Conservation (phyloP, 1,284 basidiomycete genomes). For the Sporisorium iseilematis-ciliati region DNA sequence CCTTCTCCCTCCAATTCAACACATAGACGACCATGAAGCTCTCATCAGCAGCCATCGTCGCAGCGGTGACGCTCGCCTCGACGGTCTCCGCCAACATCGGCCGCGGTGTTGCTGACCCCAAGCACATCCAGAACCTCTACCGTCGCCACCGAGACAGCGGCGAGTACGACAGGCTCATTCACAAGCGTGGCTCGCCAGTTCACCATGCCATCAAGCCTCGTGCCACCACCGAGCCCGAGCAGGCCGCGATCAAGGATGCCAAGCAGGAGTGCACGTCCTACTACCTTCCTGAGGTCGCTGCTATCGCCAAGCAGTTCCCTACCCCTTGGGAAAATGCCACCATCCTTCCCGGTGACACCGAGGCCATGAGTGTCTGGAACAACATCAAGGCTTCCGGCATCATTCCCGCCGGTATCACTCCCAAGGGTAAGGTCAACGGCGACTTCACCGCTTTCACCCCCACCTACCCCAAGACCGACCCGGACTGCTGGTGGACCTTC, state of each 20-base stretch:
- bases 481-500: slow-evolving; percentile 68
- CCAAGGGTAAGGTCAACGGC: slow-evolving; percentile 67
- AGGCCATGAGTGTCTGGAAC: slow-evolving; percentile 66
- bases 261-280: slow-evolving; percentile 58
- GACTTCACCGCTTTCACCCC: slow-evolving; percentile 42
- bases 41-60: slow-evolving; percentile 38
- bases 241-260: slow-evolving; percentile 42
- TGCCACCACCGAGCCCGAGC: slow-evolving; percentile 51
- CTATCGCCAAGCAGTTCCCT: slow-evolving; percentile 55
- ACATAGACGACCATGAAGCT: slow-evolving; percentile 39
- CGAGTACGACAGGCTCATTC: slow-evolving; percentile 47
- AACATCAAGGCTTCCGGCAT: slow-evolving; percentile 65
- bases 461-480: slow-evolving; percentile 53
- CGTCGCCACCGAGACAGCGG: slow-evolving; percentile 43
- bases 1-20: not conserved
- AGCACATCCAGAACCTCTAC: slow-evolving; percentile 47
- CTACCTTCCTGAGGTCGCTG: slow-evolving; percentile 50
- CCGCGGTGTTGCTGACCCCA: slow-evolving; percentile 50
- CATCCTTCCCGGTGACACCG: slow-evolving; percentile 70
- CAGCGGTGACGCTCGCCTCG: slow-evolving; percentile 40
- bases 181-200: slow-evolving; percentile 37
- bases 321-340: slow-evolving; percentile 69
- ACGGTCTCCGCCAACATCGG: slow-evolving; percentile 53
- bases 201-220: slow-evolving; percentile 28
- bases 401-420: slow-evolving; percentile 67